phyloP scores from a whole-genome alignment of 1,284 basidiomycete species.

The Moesziomyces sp. region DNA sequence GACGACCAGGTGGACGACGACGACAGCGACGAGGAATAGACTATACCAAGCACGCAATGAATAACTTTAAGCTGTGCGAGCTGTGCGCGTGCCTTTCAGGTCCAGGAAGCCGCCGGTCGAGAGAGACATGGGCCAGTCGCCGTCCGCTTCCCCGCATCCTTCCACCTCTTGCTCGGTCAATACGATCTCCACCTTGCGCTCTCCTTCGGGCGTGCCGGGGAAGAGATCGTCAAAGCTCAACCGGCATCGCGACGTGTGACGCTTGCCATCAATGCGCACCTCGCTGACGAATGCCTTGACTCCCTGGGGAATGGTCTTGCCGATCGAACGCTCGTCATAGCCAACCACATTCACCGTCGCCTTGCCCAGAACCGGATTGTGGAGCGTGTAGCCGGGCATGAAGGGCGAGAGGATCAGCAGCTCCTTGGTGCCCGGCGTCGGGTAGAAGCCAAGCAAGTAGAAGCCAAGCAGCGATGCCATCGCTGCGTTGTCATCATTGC shows the following conservation, averaged over 20 bases:
- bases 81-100: slow-evolving; percentile 3
- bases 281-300: slow-evolving; percentile 37
- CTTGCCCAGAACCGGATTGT: slow-evolving; percentile 50
- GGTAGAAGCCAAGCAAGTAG: slow-evolving; percentile 74
- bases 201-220: slow-evolving; percentile 21
- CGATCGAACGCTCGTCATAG: slow-evolving; percentile 42
- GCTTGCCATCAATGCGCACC: slow-evolving; percentile 41
- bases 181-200: slow-evolving; percentile 39
- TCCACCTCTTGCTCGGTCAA: slow-evolving; percentile 32
- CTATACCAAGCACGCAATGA: not conserved
- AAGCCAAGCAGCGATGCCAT: slow-evolving; percentile 78
- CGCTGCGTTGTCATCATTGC: slow-evolving; percentile 75
- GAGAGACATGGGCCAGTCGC: slow-evolving; percentile 32
- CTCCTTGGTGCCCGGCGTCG: slow-evolving; percentile 70
- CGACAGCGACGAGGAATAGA: slow-evolving; percentile 16
- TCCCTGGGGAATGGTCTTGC: slow-evolving; percentile 24
- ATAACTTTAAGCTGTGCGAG: too few species aligned
- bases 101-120: slow-evolving; percentile 39
- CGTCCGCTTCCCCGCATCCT: slow-evolving; percentile 20
- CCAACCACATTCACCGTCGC: slow-evolving; percentile 43
- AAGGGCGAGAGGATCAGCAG: slow-evolving; percentile 57
- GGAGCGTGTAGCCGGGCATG: slow-evolving; percentile 53
- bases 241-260: slow-evolving; percentile 36
- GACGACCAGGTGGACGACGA: slow-evolving; percentile 15
- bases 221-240: slow-evolving; percentile 50